phyloP scores from a whole-genome alignment of 108 stramenopile genomes.

The Epithemia pelagica region DNA sequence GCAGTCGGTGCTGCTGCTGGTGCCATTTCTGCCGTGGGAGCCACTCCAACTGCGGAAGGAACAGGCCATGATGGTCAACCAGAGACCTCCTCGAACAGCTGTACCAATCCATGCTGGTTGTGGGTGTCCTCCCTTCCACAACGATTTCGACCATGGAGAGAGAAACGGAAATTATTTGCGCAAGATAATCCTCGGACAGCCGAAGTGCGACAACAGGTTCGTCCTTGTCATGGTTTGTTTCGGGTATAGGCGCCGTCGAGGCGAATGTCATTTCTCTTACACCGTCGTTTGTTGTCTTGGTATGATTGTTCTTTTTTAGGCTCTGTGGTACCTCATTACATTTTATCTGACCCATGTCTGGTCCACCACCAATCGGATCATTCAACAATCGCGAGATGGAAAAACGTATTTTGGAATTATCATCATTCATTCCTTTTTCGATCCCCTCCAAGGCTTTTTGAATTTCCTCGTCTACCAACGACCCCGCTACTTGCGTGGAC shows the following conservation, averaged over 20 bases:
- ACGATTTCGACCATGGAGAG: not conserved
- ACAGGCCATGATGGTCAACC: too few relatives aligned
- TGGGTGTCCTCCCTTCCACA: too few relatives aligned
- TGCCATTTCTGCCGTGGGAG: not conserved
- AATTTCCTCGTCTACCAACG: conserved; percentile 20
- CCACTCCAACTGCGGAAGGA: not conserved
- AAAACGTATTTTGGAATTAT: conserved; percentile 4
- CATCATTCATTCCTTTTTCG: conserved; percentile 12
- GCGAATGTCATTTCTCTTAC: too few relatives aligned
- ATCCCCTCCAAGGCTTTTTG: conserved; percentile 34
- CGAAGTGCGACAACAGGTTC: not conserved
- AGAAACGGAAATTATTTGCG: not conserved
- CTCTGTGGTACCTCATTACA: conserved; percentile 20
- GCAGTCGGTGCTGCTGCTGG: not conserved
- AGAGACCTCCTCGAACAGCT: too few relatives aligned
- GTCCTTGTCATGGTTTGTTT: not conserved
- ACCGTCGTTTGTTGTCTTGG: too few relatives aligned
- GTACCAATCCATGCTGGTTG: too few relatives aligned
- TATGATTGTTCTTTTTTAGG: conserved; percentile 14
- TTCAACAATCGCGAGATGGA: conserved; percentile 2
- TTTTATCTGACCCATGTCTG: conserved; percentile 29
- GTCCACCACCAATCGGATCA: conserved; percentile 25
- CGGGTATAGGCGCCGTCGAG: not conserved
- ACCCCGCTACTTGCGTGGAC: not conserved
- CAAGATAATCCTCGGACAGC: not conserved